Percentiles rank a stretch among this genome's conserved stretches.
phyloP scores from a whole-genome alignment of 352 stramenopile genomes.

The Phytophthora crassamura region DNA sequence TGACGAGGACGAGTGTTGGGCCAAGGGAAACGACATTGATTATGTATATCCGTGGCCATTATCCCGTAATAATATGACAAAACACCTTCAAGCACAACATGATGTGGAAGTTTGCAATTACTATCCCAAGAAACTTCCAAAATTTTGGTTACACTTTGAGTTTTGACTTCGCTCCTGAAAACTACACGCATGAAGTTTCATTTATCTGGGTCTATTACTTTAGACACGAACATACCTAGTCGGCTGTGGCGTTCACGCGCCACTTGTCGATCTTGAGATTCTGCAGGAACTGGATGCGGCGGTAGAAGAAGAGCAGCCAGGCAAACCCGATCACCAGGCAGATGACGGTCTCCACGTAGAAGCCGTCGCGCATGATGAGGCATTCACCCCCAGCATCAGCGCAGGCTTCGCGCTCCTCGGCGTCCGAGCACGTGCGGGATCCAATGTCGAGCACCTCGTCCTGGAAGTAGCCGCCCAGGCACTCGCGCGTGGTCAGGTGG shows the following conservation, averaged over 20 bases:
- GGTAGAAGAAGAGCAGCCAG: constrained; percentile 79
- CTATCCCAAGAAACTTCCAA: no score
- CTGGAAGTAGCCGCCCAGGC: constrained; percentile 70
- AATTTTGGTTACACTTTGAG: no score
- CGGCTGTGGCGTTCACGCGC: constrained; percentile 56
- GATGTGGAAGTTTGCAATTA: constrained; percentile 8
- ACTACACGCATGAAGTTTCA: no score
- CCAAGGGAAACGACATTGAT: not conserved
- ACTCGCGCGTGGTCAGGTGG: constrained; percentile 81
- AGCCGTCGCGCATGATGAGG: constrained; percentile 81
- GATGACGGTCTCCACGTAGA: constrained; percentile 80
- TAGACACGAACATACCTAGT: constrained; percentile 31
- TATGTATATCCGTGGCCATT: constrained; percentile 27
- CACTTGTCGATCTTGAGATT: constrained; percentile 87
- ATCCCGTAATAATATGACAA: constrained; percentile 40
- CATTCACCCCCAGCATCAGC: constrained; percentile 68
- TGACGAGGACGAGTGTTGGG: no score
- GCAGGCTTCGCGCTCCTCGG: constrained; percentile 68
- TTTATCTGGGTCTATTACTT: constrained; percentile 29
- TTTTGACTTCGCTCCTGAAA: no score
- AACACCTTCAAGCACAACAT: constrained; percentile 14
- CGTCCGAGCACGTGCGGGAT: constrained; percentile 81
- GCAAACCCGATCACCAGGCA: constrained; percentile 71
- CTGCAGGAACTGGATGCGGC: constrained; percentile 72
- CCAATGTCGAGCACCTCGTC: constrained; percentile 78